Base-by-base conservation (phyloP, 73 alveolate genomes). In the Symbiodinium natans region DNA sequence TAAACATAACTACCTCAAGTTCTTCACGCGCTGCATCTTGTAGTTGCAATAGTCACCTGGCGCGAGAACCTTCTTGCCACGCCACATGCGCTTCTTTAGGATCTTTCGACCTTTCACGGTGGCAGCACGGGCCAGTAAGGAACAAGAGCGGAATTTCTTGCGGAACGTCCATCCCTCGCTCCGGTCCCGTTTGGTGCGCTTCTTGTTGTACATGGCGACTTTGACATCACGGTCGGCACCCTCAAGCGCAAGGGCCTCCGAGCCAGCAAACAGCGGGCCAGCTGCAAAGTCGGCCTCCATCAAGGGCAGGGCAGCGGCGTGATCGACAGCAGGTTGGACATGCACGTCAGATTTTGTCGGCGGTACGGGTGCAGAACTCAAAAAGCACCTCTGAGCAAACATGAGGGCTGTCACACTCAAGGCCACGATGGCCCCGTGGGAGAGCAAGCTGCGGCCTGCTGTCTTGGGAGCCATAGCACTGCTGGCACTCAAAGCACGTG, bases 41-140 rank as follows among this genome's bases (percentile, higher is more conserved):
- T 90, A 90, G 77, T 90, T 90, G 97, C 88, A 68, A 80, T 90
- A 90, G 77, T 90, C 97, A 25, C 97, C 97, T n/a, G 97, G 97
- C n/a, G 80, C 97, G 42, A 90, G 68, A 6, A 68, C 97, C 41
- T 90, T 84, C 88, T 90, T 90, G 80, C 97, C 97, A 3, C 97
- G 97, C 40, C 54, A 21, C 97, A 73, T 90, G 87, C 77, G 77
- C 33, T 71, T 39, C 80, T 68, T 59, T 77, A 90, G 77, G 46
- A 90, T 90, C 97, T 90, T 90, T 42, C 88, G 87, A 34, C 97
- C 97, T 39, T 42, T 90, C 17, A 63, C 56, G 23, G 97, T 90
- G 27, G 97, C 71, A 41, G 97, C 97, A 29, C 97, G 97, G 5
- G 87, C 88, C 97, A 90, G 41, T 29, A 90, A 68, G 43, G 97